Conservation (phyloP, 306 rosid species). For the Prunus kanzakura region DNA sequence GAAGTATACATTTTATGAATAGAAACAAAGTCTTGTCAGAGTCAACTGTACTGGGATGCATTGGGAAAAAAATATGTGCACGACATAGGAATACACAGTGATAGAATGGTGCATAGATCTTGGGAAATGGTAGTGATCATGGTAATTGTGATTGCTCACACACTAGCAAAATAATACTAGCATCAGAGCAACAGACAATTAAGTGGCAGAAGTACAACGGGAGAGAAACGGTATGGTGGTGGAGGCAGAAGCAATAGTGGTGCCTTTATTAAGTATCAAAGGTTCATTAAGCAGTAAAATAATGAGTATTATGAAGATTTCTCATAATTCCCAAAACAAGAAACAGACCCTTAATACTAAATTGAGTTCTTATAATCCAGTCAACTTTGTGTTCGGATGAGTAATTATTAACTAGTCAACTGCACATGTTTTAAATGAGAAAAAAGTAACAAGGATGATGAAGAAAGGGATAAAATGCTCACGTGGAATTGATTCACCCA, state of each 20-base stretch:
- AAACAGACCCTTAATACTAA: background rate
- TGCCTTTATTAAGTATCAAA: background rate
- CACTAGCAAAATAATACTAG: background rate
- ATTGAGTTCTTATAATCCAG: background rate
- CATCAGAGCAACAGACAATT: background rate
- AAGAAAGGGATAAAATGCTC: slow-evolving; percentile 30
- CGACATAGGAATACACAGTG: background rate
- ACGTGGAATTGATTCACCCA: slow-evolving; percentile 54
- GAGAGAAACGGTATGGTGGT: background rate
- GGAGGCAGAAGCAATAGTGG: background rate
- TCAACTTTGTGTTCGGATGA: background rate
- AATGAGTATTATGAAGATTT: slow-evolving; percentile 3
- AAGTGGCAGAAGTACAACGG: background rate
- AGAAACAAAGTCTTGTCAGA: background rate
- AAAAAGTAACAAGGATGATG: slow-evolving; percentile 2
- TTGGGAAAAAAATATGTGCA: background rate
- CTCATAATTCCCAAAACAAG: background rate
- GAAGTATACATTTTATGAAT: background rate
- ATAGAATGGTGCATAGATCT: background rate
- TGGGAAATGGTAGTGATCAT: background rate
- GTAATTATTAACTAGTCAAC: background rate
- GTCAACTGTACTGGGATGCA: background rate
- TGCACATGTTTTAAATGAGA: background rate
- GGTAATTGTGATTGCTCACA: background rate
- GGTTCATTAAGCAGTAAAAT: background rate